Evolutionary conservation across 176 grass and related monocot species (phyloP).

Genomic region (Rhynchospora tenuis): DNA sequence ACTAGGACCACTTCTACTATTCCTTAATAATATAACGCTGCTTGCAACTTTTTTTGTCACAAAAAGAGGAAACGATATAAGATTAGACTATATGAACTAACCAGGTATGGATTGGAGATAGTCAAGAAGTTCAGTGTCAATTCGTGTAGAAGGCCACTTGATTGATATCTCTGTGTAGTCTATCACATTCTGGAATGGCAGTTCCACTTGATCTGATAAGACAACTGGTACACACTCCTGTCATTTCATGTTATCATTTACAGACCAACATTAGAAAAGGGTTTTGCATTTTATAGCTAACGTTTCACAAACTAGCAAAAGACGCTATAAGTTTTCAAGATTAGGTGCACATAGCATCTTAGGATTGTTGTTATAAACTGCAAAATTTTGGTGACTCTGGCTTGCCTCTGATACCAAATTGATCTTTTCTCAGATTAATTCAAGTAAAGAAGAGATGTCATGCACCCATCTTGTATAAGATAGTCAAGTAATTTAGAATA

Average conservation of each 20-base stretch:
- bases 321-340: background rate
- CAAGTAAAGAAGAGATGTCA: background rate
- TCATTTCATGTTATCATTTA: conserved; percentile 4
- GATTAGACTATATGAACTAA: conserved; percentile 6
- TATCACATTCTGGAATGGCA: conserved; percentile 89
- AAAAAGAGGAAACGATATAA: background rate
- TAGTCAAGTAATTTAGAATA: background rate
- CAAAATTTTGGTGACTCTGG: background rate
- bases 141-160: conserved; percentile 77
- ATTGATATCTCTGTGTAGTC: conserved; percentile 83
- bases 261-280: background rate
- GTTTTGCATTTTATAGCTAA: background rate
- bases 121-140: conserved; percentile 52
- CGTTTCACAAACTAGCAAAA: conserved; percentile 28
- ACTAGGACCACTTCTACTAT: background rate
- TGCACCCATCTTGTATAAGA: background rate
- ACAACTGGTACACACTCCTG: conserved; percentile 96
- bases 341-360: background rate
- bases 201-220: conserved; percentile 85
- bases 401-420: background rate
- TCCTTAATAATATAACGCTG: background rate
- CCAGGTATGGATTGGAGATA: conserved; percentile 87
- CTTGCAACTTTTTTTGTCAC: background rate
- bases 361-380: background rate
- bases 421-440: background rate